phyloP scores from a whole-genome alignment of 23 red algal species.

The Chondrus crispus region DNA sequence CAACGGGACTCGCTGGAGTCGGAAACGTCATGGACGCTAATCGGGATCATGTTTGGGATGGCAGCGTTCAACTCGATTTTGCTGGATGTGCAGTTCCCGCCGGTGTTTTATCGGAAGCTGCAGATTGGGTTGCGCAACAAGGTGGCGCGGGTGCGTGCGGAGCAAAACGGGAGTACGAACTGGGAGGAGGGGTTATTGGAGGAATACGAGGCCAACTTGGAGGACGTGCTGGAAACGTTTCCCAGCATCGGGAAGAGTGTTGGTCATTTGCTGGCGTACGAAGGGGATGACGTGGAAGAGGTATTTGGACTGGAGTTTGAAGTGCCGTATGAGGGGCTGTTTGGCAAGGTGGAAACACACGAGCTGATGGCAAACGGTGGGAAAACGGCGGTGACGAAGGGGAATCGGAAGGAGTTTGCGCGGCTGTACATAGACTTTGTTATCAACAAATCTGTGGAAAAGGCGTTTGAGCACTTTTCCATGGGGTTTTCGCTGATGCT shows the following conservation, averaged over 20 bases:
- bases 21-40: slow-evolving; percentile 68
- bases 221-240: slow-evolving; percentile 79
- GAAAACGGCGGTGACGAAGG: slow-evolving; percentile 60
- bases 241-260: slow-evolving; percentile 70
- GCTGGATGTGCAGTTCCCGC: slow-evolving; percentile 84
- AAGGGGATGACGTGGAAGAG: slow-evolving; percentile 78
- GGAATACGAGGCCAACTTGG: slow-evolving; percentile 54
- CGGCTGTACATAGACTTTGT: slow-evolving; percentile 67
- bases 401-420: slow-evolving; percentile 79
- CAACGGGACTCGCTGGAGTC: slow-evolving; percentile 60
- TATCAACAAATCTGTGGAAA: slow-evolving; percentile 74
- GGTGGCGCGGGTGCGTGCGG: not conserved
- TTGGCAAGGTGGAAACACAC: slow-evolving; percentile 57
- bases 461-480: slow-evolving; percentile 76
- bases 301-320: slow-evolving; percentile 75
- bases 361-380: slow-evolving; percentile 71
- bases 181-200: slow-evolving; percentile 15
- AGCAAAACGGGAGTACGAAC: no score
- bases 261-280: slow-evolving; percentile 63
- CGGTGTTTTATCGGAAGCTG: slow-evolving; percentile 82
- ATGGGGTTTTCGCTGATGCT: slow-evolving; percentile 78
- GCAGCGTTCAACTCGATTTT: slow-evolving; percentile 87
- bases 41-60: slow-evolving; percentile 84
- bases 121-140: slow-evolving; percentile 41
- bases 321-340: slow-evolving; percentile 72